phyloP scores from a whole-genome alignment of 140 eudicot species.

The Erigeron philadelphicus region DNA sequence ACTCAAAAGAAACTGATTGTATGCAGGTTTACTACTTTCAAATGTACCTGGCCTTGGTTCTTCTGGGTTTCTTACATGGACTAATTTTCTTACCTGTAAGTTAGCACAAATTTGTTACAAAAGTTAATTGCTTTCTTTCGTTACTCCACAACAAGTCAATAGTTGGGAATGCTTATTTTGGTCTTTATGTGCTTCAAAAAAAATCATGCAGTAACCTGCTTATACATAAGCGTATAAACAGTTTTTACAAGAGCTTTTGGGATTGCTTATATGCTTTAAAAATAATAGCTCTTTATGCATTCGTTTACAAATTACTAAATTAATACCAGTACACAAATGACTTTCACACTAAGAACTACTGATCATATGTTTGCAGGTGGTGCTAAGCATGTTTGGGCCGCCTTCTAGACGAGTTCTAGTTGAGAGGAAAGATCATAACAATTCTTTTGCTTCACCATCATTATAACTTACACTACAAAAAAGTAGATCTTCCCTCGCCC shows the following conservation, averaged over 20 bases:
- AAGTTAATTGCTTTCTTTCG: background rate
- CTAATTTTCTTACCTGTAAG: slow-evolving; percentile 91
- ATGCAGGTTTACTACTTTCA: slow-evolving; percentile 93
- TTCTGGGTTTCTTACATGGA: slow-evolving; percentile 95
- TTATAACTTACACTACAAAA: slow-evolving; percentile 25
- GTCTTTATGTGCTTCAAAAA: too few relatives aligned
- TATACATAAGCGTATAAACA: too few relatives aligned
- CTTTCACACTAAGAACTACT: background rate
- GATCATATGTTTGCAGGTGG: slow-evolving; percentile 43
- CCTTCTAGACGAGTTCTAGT: slow-evolving; percentile 66
- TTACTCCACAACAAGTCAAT: background rate
- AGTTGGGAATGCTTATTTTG: too few relatives aligned
- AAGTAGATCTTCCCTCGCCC: slow-evolving; percentile 9
- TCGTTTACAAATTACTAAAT: background rate
- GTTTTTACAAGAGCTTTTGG: too few relatives aligned
- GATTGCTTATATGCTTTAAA: too few relatives aligned
- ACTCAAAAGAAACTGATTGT: slow-evolving; percentile 9
- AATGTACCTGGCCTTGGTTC: slow-evolving; percentile 92
- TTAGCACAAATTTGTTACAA: background rate
- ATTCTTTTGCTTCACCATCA: slow-evolving; percentile 45
- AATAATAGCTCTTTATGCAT: background rate
- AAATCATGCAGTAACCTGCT: too few relatives aligned
- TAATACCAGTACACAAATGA: background rate
- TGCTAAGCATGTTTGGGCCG: slow-evolving; percentile 91
- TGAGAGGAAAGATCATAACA: slow-evolving; percentile 74